phyloP scores from a whole-genome alignment of 345 rosid genomes.

The Ceriops decandra region DNA sequence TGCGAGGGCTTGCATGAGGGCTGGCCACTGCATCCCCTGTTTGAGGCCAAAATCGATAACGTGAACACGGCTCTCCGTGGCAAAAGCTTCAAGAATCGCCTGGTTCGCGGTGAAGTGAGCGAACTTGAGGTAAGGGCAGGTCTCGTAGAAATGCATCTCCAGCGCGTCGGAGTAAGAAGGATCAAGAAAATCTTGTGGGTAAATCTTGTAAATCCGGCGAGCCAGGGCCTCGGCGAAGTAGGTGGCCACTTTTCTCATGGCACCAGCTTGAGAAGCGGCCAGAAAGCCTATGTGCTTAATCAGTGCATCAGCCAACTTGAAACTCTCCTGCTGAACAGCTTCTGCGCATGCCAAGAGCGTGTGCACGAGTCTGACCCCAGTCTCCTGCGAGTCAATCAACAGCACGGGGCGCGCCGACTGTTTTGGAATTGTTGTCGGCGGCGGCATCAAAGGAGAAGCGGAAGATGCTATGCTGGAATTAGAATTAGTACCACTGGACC shows the following conservation, averaged over 20 bases:
- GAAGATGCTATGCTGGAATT: background rate
- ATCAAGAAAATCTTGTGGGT: conserved; percentile 18
- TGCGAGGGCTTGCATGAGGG: conserved; percentile 28
- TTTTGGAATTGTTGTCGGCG: background rate
- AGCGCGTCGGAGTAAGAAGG: conserved; percentile 25
- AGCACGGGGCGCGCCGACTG: conserved; percentile 21
- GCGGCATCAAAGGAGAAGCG: conserved; percentile 2
- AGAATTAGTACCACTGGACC: background rate
- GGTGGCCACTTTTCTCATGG: conserved; percentile 31
- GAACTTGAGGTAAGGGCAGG: conserved; percentile 28
- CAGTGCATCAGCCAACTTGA: conserved; percentile 24
- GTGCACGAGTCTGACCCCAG: conserved; percentile 31
- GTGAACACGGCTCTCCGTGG: conserved; percentile 23
- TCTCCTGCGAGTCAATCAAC: conserved; percentile 28
- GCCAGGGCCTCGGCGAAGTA: conserved; percentile 30
- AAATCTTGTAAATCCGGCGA: conserved; percentile 33
- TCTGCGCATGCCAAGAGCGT: conserved; percentile 32
- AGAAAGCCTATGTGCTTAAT: conserved; percentile 24
- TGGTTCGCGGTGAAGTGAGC: conserved; percentile 30
- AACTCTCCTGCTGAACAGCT: conserved; percentile 26
- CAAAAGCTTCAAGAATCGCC: conserved; percentile 33
- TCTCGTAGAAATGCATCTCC: conserved; percentile 36
- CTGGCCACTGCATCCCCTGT: conserved; percentile 40
- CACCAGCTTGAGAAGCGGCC: conserved; percentile 32
- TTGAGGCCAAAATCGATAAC: conserved; percentile 34